These are phyloP conservation scores for Barnettozyma wickerhamii DNA, from an alignment of 805 yeast species.

Conservation along the genomic window DNA sequence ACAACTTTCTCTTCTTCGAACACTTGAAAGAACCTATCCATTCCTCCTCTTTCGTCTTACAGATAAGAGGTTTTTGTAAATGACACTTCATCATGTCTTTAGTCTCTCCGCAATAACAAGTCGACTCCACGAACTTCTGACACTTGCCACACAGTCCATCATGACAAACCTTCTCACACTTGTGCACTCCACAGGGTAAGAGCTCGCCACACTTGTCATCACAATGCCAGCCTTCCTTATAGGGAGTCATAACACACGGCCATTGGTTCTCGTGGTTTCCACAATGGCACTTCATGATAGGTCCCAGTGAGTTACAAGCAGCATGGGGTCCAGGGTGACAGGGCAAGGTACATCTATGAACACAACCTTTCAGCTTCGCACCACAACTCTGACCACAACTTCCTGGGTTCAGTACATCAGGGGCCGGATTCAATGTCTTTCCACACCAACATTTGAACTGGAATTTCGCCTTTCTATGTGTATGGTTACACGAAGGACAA, in stretches of 20 bases:
- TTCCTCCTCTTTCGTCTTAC: conserved; percentile 22
- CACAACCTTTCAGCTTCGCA: conserved; percentile 48
- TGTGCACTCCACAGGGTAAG: conserved; percentile 70
- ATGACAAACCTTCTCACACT: conserved; percentile 64
- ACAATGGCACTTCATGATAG: conserved; percentile 65
- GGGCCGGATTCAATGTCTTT: conserved; percentile 59
- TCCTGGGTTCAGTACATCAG: conserved; percentile 62
- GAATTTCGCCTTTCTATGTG: conserved; percentile 43
- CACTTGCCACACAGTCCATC: conserved; percentile 82
- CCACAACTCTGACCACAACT: conserved; percentile 87
- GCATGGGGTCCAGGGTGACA: conserved; percentile 94
- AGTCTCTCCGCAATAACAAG: conserved; percentile 76
- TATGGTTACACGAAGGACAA: conserved; percentile 77
- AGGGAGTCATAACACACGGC: conserved; percentile 73
- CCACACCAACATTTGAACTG: conserved; percentile 87
- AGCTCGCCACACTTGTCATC: conserved; percentile 52
- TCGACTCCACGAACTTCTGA: conserved; percentile 38
- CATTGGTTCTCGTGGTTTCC: conserved; percentile 62
- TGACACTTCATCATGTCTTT: conserved; percentile 39
- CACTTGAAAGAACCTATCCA: conserved; percentile 49
- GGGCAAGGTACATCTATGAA: conserved; percentile 66
- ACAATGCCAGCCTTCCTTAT: conserved; percentile 65
- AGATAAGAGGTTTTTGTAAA: conserved; percentile 35
- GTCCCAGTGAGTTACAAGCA: conserved; percentile 74
- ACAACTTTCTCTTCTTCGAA: conserved; percentile 36